Base-by-base conservation (phyloP, 768 basidiomycete species). In the Leccinum subgranulosum region DNA sequence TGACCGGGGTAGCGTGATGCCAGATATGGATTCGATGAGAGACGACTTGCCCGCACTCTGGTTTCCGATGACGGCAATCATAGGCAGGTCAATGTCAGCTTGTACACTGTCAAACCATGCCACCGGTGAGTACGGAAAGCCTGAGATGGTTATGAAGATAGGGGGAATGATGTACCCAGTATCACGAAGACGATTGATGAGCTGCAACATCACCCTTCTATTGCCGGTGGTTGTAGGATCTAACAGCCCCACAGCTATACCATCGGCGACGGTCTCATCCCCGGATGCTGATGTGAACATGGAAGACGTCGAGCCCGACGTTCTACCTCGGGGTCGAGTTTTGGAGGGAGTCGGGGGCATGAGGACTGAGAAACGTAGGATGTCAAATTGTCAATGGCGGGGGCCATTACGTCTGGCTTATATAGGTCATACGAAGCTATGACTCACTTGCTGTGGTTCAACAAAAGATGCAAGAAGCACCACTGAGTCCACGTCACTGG, bases 41-140 rank as follows among this genome's bases (percentile, higher is more conserved):
- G 88, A 90, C 0, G 87, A 88, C 63, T 90, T 90, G 0, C 89
- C 89, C 0, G 86, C 86, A 46, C 84, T 87, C 60, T 91, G 89
- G 2, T 77, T 80, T 1, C 89, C 88, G 17, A 89, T 80, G 45
- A 90, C 89, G 0, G 83, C 85, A 31, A 91, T 88, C 60, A 84
- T 81, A 0, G 90, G 89, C 0, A 91, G 72, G 62, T 89, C 86
- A 10, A 92, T 82, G 53, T 90, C 86, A 14, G 80, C 74, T 59
- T 89, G 82, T 0, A 86, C 85, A 0, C 88, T 90, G 46, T 5
- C 2, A 10, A 56, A 19, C 23, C 5, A 17, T 5, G 52, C 23
- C 34, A 12, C 41, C 19, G 10, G 41, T 48, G 17, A 60, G 19
- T 11, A 19, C 3, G 21, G 6, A n/a, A 25, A 47, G 23, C 23